Evolutionary conservation across 176 grass and related monocot species (phyloP), one percentile per base, ranked within the genome.

Genomic region (Cenchrus americanus): DNA sequence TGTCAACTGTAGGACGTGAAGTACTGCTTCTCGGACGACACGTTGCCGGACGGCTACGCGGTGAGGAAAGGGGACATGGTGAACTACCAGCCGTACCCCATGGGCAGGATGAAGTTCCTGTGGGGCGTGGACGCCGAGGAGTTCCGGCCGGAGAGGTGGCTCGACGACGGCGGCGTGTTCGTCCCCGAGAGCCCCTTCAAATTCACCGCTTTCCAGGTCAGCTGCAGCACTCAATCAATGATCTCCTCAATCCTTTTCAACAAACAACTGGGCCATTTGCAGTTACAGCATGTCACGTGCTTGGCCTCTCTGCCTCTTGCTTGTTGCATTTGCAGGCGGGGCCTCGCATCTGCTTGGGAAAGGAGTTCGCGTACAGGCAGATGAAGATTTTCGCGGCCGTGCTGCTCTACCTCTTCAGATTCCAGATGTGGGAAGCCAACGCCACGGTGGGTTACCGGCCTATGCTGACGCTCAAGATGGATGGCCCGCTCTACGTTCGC

Each of bases 361-460:
- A 89, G 81, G 94, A 94, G n/a, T 97, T 97, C 32, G 94, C 94
- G 3, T 97, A 94, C 51, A 87, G 92, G 30, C 88, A 97, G 83
- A 97, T 97, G 86, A 94, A 94, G 54, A 94, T 97, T 53, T 75
- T 92, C 14, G 86, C 88, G 4, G 88, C 90, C 0, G 68, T 84
- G 10, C 81, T 97, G 12, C 66, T 94, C 57, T 85, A 81, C 66
- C 53, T 87, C 18, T 97, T 89, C 81, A 91, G 55, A 14, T 97
- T 97, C 62, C 64, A 92, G 86, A 90, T 89, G 75, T 79, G 86
- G 83, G 90, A 92, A 8, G 14, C 40, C 48, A 51, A 51, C 2
- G 71, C 84, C 9, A 82, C 69, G 19, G 69, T 91, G 3, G 82
- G 75, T 9, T 83, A 73, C 32, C 83, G 85, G 42, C 67, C 83